phyloP scores from a whole-genome alignment of 805 yeast genomes.

The Ogataea degrootiae region DNA sequence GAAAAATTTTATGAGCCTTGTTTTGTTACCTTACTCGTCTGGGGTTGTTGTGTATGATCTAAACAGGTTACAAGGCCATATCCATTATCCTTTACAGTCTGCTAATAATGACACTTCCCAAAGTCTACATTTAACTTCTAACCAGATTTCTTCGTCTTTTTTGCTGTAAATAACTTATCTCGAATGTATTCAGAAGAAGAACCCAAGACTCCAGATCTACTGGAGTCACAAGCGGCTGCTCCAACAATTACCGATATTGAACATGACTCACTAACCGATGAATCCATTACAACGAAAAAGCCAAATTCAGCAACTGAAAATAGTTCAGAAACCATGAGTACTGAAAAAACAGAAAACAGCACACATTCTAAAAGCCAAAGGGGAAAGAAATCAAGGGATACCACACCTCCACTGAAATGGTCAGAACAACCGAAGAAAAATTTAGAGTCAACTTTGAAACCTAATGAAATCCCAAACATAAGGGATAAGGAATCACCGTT shows the following conservation, averaged over 20 bases:
- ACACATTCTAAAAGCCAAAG: background rate
- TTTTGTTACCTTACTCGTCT: no score
- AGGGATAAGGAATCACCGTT: conserved; percentile 37
- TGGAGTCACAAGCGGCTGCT: background rate
- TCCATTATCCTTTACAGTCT: no score
- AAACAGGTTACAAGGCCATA: no score
- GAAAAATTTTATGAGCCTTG: no score
- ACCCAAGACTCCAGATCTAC: background rate
- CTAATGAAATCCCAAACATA: conserved; percentile 35
- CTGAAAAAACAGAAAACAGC: background rate
- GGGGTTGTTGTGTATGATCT: no score
- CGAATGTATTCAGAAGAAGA: background rate
- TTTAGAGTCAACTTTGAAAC: conserved; percentile 20
- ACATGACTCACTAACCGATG: background rate
- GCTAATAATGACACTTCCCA: no score
- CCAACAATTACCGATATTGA: background rate
- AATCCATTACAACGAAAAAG: background rate
- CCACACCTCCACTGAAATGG: background rate
- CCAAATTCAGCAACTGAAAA: no score
- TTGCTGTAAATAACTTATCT: no score
- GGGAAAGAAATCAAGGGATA: background rate
- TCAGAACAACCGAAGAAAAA: conserved; percentile 10
- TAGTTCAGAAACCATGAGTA: no score
- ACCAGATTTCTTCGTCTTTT: no score
- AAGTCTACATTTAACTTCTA: no score